phyloP scores from a whole-genome alignment of 2,329 filamentous ascomycete species.

The Trichoderma oligosporum region DNA sequence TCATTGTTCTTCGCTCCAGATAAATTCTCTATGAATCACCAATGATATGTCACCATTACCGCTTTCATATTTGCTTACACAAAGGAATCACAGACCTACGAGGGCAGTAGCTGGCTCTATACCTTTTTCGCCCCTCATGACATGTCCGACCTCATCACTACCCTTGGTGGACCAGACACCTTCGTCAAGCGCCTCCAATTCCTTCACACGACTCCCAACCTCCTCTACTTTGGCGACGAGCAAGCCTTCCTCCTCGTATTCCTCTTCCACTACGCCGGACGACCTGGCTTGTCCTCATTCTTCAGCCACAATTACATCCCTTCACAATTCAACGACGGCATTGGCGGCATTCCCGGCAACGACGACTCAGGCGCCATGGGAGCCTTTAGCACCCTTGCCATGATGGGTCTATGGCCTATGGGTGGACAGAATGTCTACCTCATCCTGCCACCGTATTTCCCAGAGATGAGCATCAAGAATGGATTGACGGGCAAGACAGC shows the following conservation, averaged over 20 bases:
- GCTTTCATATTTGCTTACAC: no score
- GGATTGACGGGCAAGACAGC: constrained; percentile 26
- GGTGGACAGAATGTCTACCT: constrained; percentile 52
- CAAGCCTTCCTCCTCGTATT: constrained; percentile 50
- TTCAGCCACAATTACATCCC: constrained; percentile 65
- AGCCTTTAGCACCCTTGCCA: constrained; percentile 46
- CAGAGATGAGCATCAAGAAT: constrained; percentile 39
- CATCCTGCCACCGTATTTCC: constrained; percentile 49
- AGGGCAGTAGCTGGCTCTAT: constrained; percentile 69
- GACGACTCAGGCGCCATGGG: constrained; percentile 54
- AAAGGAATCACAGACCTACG: constrained; percentile 52
- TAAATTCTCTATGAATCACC: no score
- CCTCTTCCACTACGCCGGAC: constrained; percentile 62
- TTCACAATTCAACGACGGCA: constrained; percentile 60
- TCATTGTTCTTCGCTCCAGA: neutral
- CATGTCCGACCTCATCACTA: constrained; percentile 44
- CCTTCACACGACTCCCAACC: constrained; percentile 58
- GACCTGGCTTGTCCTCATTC: constrained; percentile 53
- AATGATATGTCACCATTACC: no score
- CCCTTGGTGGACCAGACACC: constrained; percentile 55
- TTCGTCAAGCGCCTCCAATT: constrained; percentile 61
- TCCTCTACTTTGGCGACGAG: constrained; percentile 66
- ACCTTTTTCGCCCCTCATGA: constrained; percentile 55
- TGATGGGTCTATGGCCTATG: constrained; percentile 53
- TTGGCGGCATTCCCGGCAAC: constrained; percentile 55